Evolutionary conservation across 176 grass and related monocot species (phyloP), one percentile per base, ranked within the genome.

Genomic region (Triticum urartu): DNA sequence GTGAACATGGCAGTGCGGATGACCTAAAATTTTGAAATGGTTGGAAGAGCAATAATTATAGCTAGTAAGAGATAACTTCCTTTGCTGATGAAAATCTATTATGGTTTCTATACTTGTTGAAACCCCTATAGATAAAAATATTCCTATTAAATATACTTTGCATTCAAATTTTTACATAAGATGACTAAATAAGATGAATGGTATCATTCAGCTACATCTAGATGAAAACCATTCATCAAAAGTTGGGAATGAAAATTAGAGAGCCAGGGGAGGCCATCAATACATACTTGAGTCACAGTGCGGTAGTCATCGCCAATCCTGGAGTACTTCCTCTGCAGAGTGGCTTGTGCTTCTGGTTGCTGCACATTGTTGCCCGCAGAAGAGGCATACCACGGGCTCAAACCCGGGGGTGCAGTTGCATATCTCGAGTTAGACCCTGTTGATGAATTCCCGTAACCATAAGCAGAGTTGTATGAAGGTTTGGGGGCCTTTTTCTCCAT

Each of bases 281-380:
- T 22, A 42, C 76, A 86, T 90, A 98, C 97, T 82, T 98, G 97
- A 90, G 38, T 80, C 24, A 98, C 20, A 68, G 97, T 88, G 11
- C 76, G 66, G 86, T 92, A 98, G 70, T 98, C 89, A 64, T 98
- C 97, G 9, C 87, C 91, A n/a, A 98, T 98, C 90, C 84, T 91
- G 6, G 93, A 85, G 50, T 93, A 95, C 88, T 89, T 95, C 79
- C 77, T 89, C 64, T 92, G 86, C 61, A 93, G 70, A 56, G 88
- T 95, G 58, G 68, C 91, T 0, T 82, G 87, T 39, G 87, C 87
- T 79, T 95, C 81, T 84, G 91, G 85, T 48, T 93, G 85, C 58
- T 91, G 84, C 58, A 89, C 38, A 89, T 69, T 67, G 72, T 62
- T 82, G 38, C 83, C 68, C 34, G 77, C 59, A 22, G 90, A 81